A percentile compares a stretch with the other conserved stretches of the same genome.
Conservation (phyloP, 2,329 filamentous ascomycete species). For the Podosphaera aphanis region DNA sequence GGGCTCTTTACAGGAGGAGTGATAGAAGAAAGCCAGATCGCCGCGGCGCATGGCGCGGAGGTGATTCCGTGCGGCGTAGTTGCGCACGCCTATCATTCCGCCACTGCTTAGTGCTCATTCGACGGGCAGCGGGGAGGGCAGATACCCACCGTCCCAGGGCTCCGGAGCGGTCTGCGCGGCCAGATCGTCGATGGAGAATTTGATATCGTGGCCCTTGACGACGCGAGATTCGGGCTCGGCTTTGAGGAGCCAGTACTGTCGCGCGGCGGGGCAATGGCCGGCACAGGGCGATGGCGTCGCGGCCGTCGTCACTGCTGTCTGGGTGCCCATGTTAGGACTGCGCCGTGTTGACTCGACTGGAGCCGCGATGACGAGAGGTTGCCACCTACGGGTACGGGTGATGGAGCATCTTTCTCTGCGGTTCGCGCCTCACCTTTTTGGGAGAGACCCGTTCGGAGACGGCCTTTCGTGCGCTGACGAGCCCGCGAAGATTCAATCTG, state of each 20-base stretch:
- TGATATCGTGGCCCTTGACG: conserved; percentile 71
- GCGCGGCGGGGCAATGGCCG: conserved; percentile 6
- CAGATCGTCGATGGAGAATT: conserved; percentile 85
- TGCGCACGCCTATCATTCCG: conserved; percentile 11
- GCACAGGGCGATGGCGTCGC: background rate
- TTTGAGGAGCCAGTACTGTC: conserved; percentile 60
- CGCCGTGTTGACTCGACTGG: background rate
- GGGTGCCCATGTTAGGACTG: background rate
- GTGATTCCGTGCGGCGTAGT: conserved; percentile 49
- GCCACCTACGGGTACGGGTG: too few species aligned
- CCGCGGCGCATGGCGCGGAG: conserved; percentile 77
- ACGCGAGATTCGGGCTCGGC: conserved; percentile 70
- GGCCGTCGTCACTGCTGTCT: background rate
- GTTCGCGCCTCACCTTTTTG: too few species aligned
- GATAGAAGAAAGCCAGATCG: conserved; percentile 90
- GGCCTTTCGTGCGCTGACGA: too few species aligned
- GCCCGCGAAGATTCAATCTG: too few species aligned
- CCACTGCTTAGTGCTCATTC: too few species aligned
- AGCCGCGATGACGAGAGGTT: too few species aligned
- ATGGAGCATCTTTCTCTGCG: too few species aligned
- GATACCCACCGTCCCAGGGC: conserved; percentile 82
- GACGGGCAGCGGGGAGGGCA: background rate
- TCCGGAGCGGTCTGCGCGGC: conserved; percentile 50
- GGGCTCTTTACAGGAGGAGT: conserved; percentile 76
- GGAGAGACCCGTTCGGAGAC: too few species aligned